Conservation (phyloP, 495 filamentous ascomycete genomes). For the Aspergillus hancockii region DNA sequence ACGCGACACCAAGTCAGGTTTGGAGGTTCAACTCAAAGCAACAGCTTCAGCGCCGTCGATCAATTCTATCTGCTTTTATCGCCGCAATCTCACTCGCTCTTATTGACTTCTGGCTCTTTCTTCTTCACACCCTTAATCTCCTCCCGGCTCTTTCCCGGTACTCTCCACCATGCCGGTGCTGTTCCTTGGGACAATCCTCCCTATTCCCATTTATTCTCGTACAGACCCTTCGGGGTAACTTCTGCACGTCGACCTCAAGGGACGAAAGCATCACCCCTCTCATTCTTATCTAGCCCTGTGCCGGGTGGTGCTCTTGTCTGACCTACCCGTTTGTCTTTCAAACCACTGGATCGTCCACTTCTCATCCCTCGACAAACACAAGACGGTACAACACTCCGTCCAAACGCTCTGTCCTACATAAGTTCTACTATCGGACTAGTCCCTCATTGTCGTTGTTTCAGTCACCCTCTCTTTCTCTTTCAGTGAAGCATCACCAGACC, state of each 20-base stretch:
- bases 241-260: not conserved
- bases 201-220: not conserved
- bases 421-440: not conserved
- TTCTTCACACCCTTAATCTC: slow-evolving; percentile 1
- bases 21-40: not conserved
- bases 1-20: slow-evolving; percentile 50
- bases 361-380: not conserved
- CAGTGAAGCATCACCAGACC: not conserved
- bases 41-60: slow-evolving; percentile 18
- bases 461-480: slow-evolving; percentile 2
- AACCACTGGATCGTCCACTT: not conserved
- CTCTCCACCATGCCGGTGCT: slow-evolving; percentile 10
- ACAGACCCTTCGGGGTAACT: not conserved
- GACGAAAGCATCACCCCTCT: not conserved
- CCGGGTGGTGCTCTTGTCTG: not conserved
- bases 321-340: not conserved
- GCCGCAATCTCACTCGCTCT: not conserved
- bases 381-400: slow-evolving; percentile 2
- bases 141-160: slow-evolving; percentile 8
- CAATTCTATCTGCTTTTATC: slow-evolving; percentile 7
- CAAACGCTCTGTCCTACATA: slow-evolving; percentile 4
- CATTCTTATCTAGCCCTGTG: not conserved
- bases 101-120: not conserved
- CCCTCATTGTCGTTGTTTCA: slow-evolving; percentile 1
- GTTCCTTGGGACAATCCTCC: not conserved